phyloP scores from a whole-genome alignment of 768 basidiomycete genomes.

The Candolleomyces efflorescens region DNA sequence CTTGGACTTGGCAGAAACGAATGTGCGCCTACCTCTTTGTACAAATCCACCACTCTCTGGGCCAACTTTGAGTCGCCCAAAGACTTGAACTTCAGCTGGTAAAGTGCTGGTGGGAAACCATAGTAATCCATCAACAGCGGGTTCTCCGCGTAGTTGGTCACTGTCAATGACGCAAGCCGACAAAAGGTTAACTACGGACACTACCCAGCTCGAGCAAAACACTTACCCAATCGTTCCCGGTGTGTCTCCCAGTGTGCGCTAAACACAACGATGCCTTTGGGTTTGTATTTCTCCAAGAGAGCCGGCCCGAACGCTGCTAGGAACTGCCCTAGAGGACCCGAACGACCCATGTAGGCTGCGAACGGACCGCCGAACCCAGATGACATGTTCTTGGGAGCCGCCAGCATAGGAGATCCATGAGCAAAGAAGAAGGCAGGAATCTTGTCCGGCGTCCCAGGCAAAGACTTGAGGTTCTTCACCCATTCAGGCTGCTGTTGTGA shows the following conservation, averaged over 20 bases:
- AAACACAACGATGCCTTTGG: constrained; percentile 77
- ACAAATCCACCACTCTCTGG: constrained; percentile 55
- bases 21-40: constrained; percentile 43
- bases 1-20: background rate
- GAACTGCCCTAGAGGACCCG: constrained; percentile 53
- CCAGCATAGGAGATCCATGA: constrained; percentile 59
- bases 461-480: background rate
- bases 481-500: background rate
- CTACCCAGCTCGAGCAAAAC: background rate
- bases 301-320: constrained; percentile 61
- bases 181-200: background rate
- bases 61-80: constrained; percentile 56
- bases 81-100: constrained; percentile 64
- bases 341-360: constrained; percentile 32
- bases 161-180: constrained; percentile 36
- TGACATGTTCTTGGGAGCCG: constrained; percentile 26
- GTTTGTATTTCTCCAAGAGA: constrained; percentile 65
- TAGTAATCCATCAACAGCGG: constrained; percentile 75
- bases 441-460: constrained; percentile 32
- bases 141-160: constrained; percentile 73
- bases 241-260: constrained; percentile 79
- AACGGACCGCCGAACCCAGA: constrained; percentile 20
- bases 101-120: constrained; percentile 56
- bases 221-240: constrained; percentile 52
- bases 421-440: constrained; percentile 78